Percentiles rank a stretch among this genome's conserved stretches.
Evolutionary conservation across 805 yeast genomes (phyloP).

Genomic region (Candida tammaniensis): DNA sequence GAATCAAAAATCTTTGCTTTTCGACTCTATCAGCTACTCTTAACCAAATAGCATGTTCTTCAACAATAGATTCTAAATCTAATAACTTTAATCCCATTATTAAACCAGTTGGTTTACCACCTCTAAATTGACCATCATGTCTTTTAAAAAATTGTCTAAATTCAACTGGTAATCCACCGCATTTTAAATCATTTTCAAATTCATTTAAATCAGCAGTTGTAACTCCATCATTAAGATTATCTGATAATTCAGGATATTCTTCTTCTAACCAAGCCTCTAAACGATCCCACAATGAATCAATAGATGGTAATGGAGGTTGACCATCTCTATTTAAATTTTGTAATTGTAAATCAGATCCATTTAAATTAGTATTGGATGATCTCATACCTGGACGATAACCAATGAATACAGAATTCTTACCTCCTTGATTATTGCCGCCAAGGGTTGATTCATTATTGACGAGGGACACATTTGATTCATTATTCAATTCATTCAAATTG

Average conservation of each 20-base stretch:
- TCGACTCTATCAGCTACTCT: conserved; percentile 41
- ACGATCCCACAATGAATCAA: conserved; percentile 43
- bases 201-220: conserved; percentile 46
- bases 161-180: conserved; percentile 42
- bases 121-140: conserved; percentile 46
- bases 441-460: conserved; percentile 12
- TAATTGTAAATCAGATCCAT: conserved; percentile 42
- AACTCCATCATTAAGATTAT: conserved; percentile 41
- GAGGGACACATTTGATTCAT: conserved; percentile 28
- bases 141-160: conserved; percentile 44
- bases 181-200: conserved; percentile 42
- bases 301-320: conserved; percentile 47
- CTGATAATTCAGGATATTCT: conserved; percentile 46
- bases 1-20: conserved; percentile 29
- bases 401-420: conserved; percentile 14
- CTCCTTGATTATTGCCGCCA: conserved; percentile 14
- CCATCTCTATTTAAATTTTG: conserved; percentile 45
- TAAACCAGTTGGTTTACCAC: conserved; percentile 44
- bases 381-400: conserved; percentile 44
- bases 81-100: conserved; percentile 41
- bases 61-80: conserved; percentile 42
- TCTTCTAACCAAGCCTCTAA: conserved; percentile 42
- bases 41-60: conserved; percentile 41
- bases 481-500: conserved; percentile 36
- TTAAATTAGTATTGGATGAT: conserved; percentile 36